Base-by-base conservation (phyloP, 2,329 filamentous ascomycete species). In the Dothistroma septosporum region DNA sequence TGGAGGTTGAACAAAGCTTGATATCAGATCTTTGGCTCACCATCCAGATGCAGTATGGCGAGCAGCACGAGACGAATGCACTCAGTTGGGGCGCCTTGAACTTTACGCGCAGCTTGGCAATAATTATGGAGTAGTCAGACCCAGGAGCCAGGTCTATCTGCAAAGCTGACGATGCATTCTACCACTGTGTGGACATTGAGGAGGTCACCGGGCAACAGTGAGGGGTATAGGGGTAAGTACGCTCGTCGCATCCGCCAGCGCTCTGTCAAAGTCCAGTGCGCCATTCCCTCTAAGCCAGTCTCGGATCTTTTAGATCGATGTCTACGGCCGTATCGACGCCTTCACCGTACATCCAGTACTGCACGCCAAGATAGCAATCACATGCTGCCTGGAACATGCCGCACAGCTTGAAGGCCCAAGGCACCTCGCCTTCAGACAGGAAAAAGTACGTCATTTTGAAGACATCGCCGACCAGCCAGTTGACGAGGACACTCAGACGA, bases 401-500 rank as follows among this genome's bases (percentile, higher is more conserved):
- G 72, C 90, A 93, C 21, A 91, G 76, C 78, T 93, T 93, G 76
- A 94, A 95, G 1, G 88, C 85, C 82, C 83, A 83, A 0, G 90
- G 90, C 33, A 94, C 76, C 4, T 84, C 84, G 1, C 82, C 84
- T 0, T 87, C 84, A 1, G 87, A 89, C 63, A 92, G 88, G 78
- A 93, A 94, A 70, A 91, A 89, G 65, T 80, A 82, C 59, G 75
- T 77, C 82, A 93, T 89, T 81, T 95, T 95, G 87, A 94, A 91
- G 9, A 84, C 80, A 75, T 95, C 90, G 63, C 90, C 90, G 2
- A 88, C 77, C 57, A 95, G 78, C 90, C 90, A 95, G 73, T 87
- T 91, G 31, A 81, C 83, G 60, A 94, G 78, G 4, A 95, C 87
- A 7, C 87, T 91, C 11, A 91, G 72, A 16, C 90, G 83, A 76